These are phyloP conservation scores for Fusarium hainanense DNA, from an alignment of 2,329 filamentous ascomycete genomes.

Conservation along the genomic window DNA sequence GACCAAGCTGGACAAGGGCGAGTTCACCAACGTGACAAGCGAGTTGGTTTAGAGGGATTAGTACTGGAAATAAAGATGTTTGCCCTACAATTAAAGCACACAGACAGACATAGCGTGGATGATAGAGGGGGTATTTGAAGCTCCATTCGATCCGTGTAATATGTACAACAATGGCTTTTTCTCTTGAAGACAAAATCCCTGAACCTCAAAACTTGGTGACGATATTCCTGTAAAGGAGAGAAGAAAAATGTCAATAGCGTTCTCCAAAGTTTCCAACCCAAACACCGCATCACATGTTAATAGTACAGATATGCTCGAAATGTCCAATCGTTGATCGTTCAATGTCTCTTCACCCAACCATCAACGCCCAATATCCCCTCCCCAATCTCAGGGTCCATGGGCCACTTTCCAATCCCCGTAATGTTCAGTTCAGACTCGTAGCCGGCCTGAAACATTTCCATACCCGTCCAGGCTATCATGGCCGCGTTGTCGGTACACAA, in stretches of 20 bases:
- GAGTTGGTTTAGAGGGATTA: slow-evolving; percentile 64
- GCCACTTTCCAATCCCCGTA: slow-evolving; percentile 75
- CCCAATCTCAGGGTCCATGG: slow-evolving; percentile 71
- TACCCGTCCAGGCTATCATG: slow-evolving; percentile 95
- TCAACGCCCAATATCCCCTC: slow-evolving; percentile 71
- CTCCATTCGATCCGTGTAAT: slow-evolving; percentile 41
- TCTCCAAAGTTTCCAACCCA: slow-evolving; percentile 3
- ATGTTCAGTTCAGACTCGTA: slow-evolving; percentile 72
- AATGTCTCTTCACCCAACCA: slow-evolving; percentile 55
- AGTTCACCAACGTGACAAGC: slow-evolving; percentile 95
- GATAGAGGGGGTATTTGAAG: slow-evolving; percentile 31
- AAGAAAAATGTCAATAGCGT: slow-evolving; percentile 24
- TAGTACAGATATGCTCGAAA: slow-evolving; percentile 3
- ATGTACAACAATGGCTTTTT: slow-evolving; percentile 47
- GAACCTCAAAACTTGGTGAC: slow-evolving; percentile 5
- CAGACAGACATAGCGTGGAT: slow-evolving; percentile 15
- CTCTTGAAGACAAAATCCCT: slow-evolving; percentile 31
- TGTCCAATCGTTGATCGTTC: not conserved
- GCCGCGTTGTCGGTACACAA: slow-evolving; percentile 96
- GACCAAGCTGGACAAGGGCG: slow-evolving; percentile 97
- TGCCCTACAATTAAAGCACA: slow-evolving; percentile 6
- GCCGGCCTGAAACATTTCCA: slow-evolving; percentile 90
- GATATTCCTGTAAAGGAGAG: slow-evolving; percentile 2
- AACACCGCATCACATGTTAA: not conserved
- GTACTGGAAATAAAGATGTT: slow-evolving; percentile 15